Base-by-base conservation (phyloP, 805 yeast genomes). In the Diddensiella santjacobensis region DNA sequence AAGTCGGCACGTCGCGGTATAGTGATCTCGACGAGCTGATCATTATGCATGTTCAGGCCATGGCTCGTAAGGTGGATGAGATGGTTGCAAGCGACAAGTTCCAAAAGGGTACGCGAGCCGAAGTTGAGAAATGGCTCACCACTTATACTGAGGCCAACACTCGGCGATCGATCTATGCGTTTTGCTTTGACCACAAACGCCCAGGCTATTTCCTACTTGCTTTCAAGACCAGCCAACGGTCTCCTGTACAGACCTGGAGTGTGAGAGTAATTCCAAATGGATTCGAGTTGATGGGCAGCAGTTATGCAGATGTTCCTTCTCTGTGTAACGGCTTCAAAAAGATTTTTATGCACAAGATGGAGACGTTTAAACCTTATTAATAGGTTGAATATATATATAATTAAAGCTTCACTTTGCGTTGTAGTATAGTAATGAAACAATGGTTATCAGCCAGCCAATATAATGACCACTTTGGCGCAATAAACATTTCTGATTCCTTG, bases 281-380 rank as follows among this genome's bases (percentile, higher is more conserved):
- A 2, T 91, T 79, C 62, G 81, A 80, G 61, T 72, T 93, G 63
- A 82, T 81, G 63, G 83, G 83, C 13, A 87, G 85, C 62, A 77
- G 81, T 23, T 93, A 93, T 64, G 91, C 96, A n/a, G 89, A 85
- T 65, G 89, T 91, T 74, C 80, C 80, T 54, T 79, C 84, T 49
- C 75, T 93, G 59, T 86, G 96, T 71, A 93, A 93, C 61, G 99
- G 99, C 15, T 93, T 93, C 81, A 93, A 93, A 73, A 84, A 83
- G 53, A 56, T 69, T 52, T 61, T 56, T 39, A 47, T 44, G 50
- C 51, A 48, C 26, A 42, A 39, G 36, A 36, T 47, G 41, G 40
- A 43, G n/a, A 40, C 17, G n/a, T 20, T 22, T 40, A 22, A 33
- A 33, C 20, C 43, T 15, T 40, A 22, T 23, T 33, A 35, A 35